These are phyloP conservation scores for Pythium coloratum DNA, from an alignment of 352 stramenopile species.

Conservation along the genomic window DNA sequence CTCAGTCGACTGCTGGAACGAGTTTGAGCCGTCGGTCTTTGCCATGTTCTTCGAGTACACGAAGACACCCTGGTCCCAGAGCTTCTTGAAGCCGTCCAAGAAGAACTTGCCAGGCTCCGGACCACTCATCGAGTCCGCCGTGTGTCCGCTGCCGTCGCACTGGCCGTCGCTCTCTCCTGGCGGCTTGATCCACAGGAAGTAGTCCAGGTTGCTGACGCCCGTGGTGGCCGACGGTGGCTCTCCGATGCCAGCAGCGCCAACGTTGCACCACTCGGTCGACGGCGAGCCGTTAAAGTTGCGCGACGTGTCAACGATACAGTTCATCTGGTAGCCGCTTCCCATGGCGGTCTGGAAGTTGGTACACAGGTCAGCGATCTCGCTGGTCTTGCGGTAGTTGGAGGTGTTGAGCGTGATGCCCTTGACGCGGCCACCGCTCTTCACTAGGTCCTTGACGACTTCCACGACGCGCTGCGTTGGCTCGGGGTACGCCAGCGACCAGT, in stretches of 20 bases:
- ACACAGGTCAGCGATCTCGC: conserved; percentile 49
- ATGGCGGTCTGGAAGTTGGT: conserved; percentile 47
- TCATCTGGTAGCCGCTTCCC: conserved; percentile 11
- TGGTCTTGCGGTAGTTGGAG: conserved; percentile 60
- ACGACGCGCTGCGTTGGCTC: conserved; percentile 31
- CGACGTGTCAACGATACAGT: conserved; percentile 68
- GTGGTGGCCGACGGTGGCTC: conserved; percentile 48
- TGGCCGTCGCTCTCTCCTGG: conserved; percentile 63
- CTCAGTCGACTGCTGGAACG: background rate
- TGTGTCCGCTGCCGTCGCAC: conserved; percentile 44
- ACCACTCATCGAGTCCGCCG: conserved; percentile 32
- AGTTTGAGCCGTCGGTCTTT: conserved; percentile 10
- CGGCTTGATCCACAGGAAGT: conserved; percentile 71
- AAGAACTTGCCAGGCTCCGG: conserved; percentile 59
- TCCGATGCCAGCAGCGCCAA: conserved; percentile 55
- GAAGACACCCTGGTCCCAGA: conserved; percentile 77
- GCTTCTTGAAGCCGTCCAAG: conserved; percentile 41
- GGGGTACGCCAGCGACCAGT: conserved; percentile 48
- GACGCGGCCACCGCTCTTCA: conserved; percentile 30
- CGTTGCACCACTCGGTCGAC: conserved; percentile 69
- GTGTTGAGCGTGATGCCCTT: conserved; percentile 73
- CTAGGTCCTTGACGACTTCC: conserved; percentile 45
- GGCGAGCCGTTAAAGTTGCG: conserved; percentile 49
- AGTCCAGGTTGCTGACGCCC: conserved; percentile 51
- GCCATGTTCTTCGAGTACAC: conserved; percentile 31